A percentile compares a stretch with the other conserved stretches of the same genome.
Evolutionary conservation across 1,284 basidiomycete species (phyloP).

Genomic region (Cryptococcus maquisensis): DNA sequence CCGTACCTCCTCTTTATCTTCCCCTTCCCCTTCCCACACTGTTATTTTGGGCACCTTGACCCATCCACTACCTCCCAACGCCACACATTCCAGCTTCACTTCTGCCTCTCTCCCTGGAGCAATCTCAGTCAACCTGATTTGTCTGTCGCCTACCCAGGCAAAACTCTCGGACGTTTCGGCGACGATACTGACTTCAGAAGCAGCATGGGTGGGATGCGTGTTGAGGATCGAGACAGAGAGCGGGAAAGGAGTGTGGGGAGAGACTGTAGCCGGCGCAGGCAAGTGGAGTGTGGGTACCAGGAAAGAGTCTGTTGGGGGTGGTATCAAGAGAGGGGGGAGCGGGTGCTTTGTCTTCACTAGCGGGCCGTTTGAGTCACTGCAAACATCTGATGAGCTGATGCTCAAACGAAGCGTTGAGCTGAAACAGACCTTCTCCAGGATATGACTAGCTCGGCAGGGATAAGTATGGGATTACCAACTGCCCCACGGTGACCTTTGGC

Average conservation of each 20-base stretch:
- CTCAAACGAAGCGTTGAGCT: neutral
- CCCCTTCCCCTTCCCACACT: conserved; percentile 33
- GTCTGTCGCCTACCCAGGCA: conserved; percentile 39
- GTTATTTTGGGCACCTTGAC: conserved; percentile 29
- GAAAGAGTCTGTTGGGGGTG: conserved; percentile 28
- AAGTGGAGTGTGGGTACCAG: conserved; percentile 24
- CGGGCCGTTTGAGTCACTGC: conserved; percentile 7
- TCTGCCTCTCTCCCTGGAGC: conserved; percentile 18
- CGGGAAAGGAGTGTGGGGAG: conserved; percentile 27
- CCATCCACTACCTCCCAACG: conserved; percentile 32
- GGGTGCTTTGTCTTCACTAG: conserved; percentile 10
- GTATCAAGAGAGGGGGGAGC: conserved; percentile 26
- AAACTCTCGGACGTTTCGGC: conserved; percentile 42
- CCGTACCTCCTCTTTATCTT: conserved; percentile 30
- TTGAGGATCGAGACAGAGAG: conserved; percentile 35
- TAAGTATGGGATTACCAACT: neutral
- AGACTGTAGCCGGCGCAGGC: conserved; percentile 12
- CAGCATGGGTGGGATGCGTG: conserved; percentile 31
- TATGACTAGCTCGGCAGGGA: conserved; percentile 20
- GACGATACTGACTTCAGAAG: conserved; percentile 20
- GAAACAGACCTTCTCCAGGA: conserved; percentile 23
- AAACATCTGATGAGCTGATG: neutral
- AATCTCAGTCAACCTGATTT: conserved; percentile 21
- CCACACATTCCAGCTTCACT: conserved; percentile 24
- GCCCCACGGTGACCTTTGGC: conserved; percentile 9